Evolutionary conservation across 106 monocot genomes (phyloP), one percentile per base, ranked within the genome.

Genomic region (Acorus calamus): DNA sequence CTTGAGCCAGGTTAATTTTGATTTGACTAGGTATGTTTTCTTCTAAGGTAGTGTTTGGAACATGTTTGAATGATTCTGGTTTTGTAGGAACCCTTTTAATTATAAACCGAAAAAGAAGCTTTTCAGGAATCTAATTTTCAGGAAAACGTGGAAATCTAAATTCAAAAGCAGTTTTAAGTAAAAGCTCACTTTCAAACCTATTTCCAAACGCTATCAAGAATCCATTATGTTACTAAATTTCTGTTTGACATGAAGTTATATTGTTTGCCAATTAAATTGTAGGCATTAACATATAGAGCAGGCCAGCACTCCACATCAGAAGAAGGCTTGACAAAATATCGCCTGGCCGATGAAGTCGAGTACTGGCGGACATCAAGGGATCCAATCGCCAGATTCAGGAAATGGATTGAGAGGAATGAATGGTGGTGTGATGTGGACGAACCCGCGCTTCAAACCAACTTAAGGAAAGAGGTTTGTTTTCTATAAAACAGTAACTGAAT

Each of bases 221-320:
- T 47, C 2, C 7, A 62, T 47, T 28, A 28, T 28, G 14, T 11
- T 14, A 50, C 12, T 6, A 43, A 46, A 47, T 1, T 56, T 55
- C 13, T 44, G 28, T 42, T 13, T 14, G 48, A n/a, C 44, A 56
- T 2, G 4, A 53, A 47, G 46, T n/a, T 28, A 6, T 52, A 10
- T 50, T 2, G 28, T 28, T 28, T 28, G 28, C 28, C 28, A 28
- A n/a, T 28, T 28, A 28, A 28, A 28, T 28, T 63, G 11, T 55
- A 94, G 94, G 94, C 94, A 14, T 74, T 96, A 0, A 96, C 94
- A 42, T 96, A 96, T 56, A 77, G 96, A 80, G 87, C 79, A 1
- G 87, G 96, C 10, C 96, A 96, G 76, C 96, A 96, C 71, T 90
- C 96, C 2, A 91, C 90, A 47, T 90, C 90, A 4, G 96, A 96